Evolutionary conservation across 2,329 filamentous ascomycete genomes (phyloP).

Genomic region (Aspergillus ochraceus): DNA sequence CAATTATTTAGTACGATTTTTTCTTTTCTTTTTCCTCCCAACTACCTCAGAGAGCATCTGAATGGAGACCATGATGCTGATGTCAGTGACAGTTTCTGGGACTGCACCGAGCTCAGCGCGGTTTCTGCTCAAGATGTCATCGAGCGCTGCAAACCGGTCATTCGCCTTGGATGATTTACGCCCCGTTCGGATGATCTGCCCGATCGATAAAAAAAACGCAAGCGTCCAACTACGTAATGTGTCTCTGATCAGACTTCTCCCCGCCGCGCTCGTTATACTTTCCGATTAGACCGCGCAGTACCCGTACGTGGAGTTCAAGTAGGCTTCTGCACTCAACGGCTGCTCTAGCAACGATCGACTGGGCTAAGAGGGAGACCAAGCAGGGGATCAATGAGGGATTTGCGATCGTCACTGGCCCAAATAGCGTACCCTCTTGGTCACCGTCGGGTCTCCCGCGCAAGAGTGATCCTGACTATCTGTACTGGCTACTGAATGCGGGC

Average conservation of each 20-base stretch:
- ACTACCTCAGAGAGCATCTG: not conserved
- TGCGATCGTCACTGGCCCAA: constrained; percentile 6
- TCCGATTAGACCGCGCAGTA: constrained; percentile 3
- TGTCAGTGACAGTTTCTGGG: not conserved
- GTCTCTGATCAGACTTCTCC: constrained; percentile 1
- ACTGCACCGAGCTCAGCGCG: not conserved
- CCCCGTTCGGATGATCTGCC: not conserved
- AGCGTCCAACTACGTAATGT: constrained; percentile 7
- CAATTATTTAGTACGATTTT: too few relatives aligned
- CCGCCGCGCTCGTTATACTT: not conserved
- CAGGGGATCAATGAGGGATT: not conserved
- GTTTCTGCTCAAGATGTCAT: too few relatives aligned
- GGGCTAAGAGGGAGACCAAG: constrained; percentile 7
- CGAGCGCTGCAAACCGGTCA: too few relatives aligned
- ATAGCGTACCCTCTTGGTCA: not conserved
- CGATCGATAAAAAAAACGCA: not conserved
- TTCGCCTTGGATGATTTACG: not conserved
- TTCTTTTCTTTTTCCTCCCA: not conserved
- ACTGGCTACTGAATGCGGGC: too few relatives aligned
- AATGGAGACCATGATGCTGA: not conserved
- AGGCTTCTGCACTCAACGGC: constrained; percentile 17
- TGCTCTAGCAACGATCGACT: constrained; percentile 17
- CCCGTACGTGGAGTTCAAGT: constrained; percentile 9
- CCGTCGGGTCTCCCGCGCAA: not conserved
- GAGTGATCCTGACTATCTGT: too few relatives aligned